Conservation (phyloP, 2,329 filamentous ascomycete genomes). For the Aspergillus floridensis region DNA sequence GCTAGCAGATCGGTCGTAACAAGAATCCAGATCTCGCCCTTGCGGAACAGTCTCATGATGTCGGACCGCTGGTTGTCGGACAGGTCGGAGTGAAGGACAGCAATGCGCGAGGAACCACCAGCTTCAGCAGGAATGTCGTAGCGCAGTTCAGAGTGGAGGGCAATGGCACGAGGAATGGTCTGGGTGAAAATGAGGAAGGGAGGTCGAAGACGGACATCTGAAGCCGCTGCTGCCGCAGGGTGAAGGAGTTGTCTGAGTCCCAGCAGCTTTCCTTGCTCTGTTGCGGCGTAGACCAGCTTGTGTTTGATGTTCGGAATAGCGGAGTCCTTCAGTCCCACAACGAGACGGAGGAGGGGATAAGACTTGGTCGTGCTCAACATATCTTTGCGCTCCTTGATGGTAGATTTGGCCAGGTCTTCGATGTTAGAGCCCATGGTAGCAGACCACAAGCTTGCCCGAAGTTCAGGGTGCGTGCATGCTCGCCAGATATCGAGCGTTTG, state of each 20-base stretch:
- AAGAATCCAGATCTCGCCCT: slow-evolving; percentile 91
- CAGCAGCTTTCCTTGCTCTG: slow-evolving; percentile 88
- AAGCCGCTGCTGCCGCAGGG: slow-evolving; percentile 58
- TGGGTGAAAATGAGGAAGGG: slow-evolving; percentile 96
- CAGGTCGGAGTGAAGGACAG: slow-evolving; percentile 84
- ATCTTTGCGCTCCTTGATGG: slow-evolving; percentile 56
- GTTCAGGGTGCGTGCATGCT: slow-evolving; percentile 66
- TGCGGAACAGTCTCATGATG: slow-evolving; percentile 86
- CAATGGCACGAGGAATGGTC: slow-evolving; percentile 85
- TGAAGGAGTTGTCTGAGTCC: slow-evolving; percentile 86
- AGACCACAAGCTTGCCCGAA: slow-evolving; percentile 84
- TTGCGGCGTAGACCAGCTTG: slow-evolving; percentile 84
- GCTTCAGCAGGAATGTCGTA: slow-evolving; percentile 92
- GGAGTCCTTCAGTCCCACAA: slow-evolving; percentile 95
- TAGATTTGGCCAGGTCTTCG: slow-evolving; percentile 71
- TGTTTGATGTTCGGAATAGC: slow-evolving; percentile 91
- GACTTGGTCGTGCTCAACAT: slow-evolving; percentile 21
- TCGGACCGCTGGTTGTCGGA: slow-evolving; percentile 70
- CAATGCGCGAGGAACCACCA: slow-evolving; percentile 78
- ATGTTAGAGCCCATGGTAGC: slow-evolving; percentile 95
- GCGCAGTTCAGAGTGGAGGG: slow-evolving; percentile 82
- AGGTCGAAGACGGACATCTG: slow-evolving; percentile 62
- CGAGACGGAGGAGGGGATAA: slow-evolving; percentile 68
- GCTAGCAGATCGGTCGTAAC: slow-evolving; percentile 94
- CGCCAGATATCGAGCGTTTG: slow-evolving; percentile 85